Base-by-base conservation (phyloP, 23 red algal species). In the Rhodosorus marinus region DNA sequence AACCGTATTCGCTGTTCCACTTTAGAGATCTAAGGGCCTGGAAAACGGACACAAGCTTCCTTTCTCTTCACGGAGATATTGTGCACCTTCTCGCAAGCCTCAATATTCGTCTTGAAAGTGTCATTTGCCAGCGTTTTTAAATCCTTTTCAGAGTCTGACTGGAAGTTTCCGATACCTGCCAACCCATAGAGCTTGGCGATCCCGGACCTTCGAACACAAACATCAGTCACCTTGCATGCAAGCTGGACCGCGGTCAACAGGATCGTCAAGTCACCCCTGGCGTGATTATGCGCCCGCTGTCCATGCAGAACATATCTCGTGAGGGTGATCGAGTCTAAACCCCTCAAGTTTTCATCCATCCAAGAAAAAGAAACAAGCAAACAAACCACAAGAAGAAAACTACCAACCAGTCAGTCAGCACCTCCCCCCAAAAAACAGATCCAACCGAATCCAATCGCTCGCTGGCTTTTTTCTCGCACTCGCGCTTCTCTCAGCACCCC, bases 111-210 rank as follows among this genome's bases (percentile, higher is more conserved):
- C 62, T 98, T 98, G 61, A 98, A 85, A 0, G 81, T 81, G 58
- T 98, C 78, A 53, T 98, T 98, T 22, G 90, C 80, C 33, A 98
- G 81, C 21, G 86, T 57, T 49, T 98, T 80, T 59, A 98, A 62
- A 74, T 84, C 76, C 66, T 98, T 98, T 76, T 98, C 79, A 11
- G 38, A 43, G 38, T 43, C 38, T 43, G 77, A 76, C 36, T 94
- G 87, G 20, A 94, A 57, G 38, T 94, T 94, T 24, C 70, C 69
- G 23, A 64, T 67, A 24, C 78, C 75, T 31, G 77, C 72, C n/a
- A 83, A 31, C 40, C 87, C 87, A 45, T 83, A 83, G 27, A 94
- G 74, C 31, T 94, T 83, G 6, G 87, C 79, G 19, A 94, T 83
- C 20, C 87, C 87, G 30, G 87, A 76, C 34, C 79, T 72, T 0